Evolutionary conservation across 2,329 filamentous ascomycete genomes (phyloP), one percentile per base, ranked within the genome.

Genomic region (Fusarium vanettenii): DNA sequence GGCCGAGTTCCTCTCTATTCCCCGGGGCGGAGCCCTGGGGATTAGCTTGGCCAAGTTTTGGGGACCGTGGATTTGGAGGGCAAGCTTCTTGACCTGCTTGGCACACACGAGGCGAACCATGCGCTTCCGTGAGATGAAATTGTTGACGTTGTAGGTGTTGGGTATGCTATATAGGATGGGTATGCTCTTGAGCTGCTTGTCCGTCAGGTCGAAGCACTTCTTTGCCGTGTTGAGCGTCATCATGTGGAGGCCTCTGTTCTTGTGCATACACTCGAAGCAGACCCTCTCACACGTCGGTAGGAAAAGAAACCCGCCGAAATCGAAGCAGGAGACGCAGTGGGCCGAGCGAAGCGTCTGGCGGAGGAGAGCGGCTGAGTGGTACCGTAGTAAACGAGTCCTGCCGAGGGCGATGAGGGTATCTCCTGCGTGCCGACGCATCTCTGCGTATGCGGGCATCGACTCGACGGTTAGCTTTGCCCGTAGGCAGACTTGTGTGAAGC

Each of bases 391-490:
- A 3, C 45, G 25, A 5, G 75, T 77, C 18, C 67, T 61, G 5
- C 60, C 68, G 27, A 80, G 48, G 0, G 74, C 77, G 1, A 48
- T 41, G 31, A 81, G 48, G 13, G 70, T 45, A 11, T 62, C 27
- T 20, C 77, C 79, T 5, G 77, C 79, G 48, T 80, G 87, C 71
- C 85, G 83, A 39, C 84, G 84, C 41, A 83, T 77, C 29, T 84
- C 81, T 82, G 81, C 85, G 29, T 82, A 80, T 7, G 83, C 74
- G 1, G 81, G 75, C 4, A 82, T 79, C 4, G 66, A 55, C 20
- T 78, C 70, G 5, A 80, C 70, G 0, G 73, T 31, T 1, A 48
- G 60, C n/a, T 76, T 79, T 2, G 70, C 77, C 52, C 66, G 69
- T 3, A 74, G 29, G 9, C 71, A 79, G 4, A 68, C 63, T 20